Evolutionary conservation across 1,284 basidiomycete species (phyloP), one percentile per base, ranked within the genome.

Genomic region (Microbotryomycetes sp.): DNA sequence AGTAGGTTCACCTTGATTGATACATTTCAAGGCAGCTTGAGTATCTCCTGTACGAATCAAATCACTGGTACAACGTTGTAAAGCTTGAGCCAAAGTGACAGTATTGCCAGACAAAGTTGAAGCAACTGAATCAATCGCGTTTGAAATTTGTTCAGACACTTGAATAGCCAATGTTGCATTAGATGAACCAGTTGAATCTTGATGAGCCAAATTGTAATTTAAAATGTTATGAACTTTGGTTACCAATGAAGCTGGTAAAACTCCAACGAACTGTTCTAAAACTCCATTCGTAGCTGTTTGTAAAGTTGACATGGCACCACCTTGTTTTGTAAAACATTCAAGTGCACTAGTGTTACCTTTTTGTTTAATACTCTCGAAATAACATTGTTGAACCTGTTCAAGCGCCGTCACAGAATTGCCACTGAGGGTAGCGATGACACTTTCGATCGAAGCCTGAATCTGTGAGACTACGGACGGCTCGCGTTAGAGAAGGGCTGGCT

Each of bases 191-290:
- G 60, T 50, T 56, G 65, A 66, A n/a, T n/a, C n/a, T n/a, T n/a
- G n/a, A n/a, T n/a, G n/a, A 6, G 55, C 61, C 3, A 71, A 53
- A 61, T 67, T 69, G 59, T 64, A 69, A 6, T 54, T 54, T 28
- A 70, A 36, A 48, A 67, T 70, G 54, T 67, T 62, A 50, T 66
- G 50, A 23, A 66, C 67, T 4, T 42, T 29, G 7, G 64, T 66
- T 1, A 54, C 58, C 15, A 66, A 53, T 5, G 59, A 53, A 2
- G 62, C 64, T 1, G 66, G 66, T 2, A 68, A 56, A 47, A 70
- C 68, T 22, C 70, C 70, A 29, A 70, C 63, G 45, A 71, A 71
- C 47, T 65, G 63, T 55, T 70, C 60, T 42, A 70, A 60, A 15
- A 71, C 70, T 6, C 54, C 46, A 57, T 67, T 71, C 42, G 62